phyloP scores from a whole-genome alignment of 495 filamentous ascomycete species.

The Neurospora sp. region DNA sequence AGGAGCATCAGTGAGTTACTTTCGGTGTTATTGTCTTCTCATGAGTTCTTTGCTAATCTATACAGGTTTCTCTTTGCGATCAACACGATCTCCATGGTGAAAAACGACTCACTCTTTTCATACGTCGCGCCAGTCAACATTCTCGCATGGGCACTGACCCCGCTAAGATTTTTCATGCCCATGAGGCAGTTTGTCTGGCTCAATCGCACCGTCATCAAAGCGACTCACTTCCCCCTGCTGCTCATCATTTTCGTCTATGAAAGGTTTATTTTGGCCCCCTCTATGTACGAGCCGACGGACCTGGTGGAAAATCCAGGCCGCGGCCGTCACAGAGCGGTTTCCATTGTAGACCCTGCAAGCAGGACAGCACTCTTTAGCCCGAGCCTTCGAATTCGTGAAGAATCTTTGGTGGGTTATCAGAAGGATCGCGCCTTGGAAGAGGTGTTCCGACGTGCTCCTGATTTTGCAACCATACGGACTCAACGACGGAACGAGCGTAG shows the following conservation, averaged over 20 bases:
- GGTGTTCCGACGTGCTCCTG: conserved; percentile 60
- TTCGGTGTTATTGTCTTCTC: neutral
- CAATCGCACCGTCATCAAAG: conserved; percentile 80
- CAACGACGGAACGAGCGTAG: conserved; percentile 47
- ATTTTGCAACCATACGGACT: conserved; percentile 32
- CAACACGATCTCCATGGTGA: conserved; percentile 93
- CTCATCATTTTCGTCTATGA: conserved; percentile 84
- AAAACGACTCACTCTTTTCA: conserved; percentile 86
- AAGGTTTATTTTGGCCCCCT: conserved; percentile 55
- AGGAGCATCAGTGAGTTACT: conserved; percentile 66
- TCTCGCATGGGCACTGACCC: conserved; percentile 75
- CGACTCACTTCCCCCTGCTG: conserved; percentile 79
- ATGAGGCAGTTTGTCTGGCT: conserved; percentile 69
- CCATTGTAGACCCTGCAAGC: conserved; percentile 43
- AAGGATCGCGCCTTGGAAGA: conserved; percentile 89
- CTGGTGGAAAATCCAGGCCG: conserved; percentile 42
- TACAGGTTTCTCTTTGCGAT: conserved; percentile 74
- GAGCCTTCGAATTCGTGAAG: conserved; percentile 60
- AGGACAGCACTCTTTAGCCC: conserved; percentile 56
- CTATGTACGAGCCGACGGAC: conserved; percentile 67
- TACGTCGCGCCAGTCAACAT: conserved; percentile 86
- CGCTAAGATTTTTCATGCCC: conserved; percentile 65
- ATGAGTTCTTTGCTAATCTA: neutral
- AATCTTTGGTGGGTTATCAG: conserved; percentile 72
- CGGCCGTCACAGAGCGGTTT: conserved; percentile 32